Evolutionary conservation across 805 yeast genomes (phyloP), one percentile per base, ranked within the genome.

Genomic region (Saccharomycopsis vini): DNA sequence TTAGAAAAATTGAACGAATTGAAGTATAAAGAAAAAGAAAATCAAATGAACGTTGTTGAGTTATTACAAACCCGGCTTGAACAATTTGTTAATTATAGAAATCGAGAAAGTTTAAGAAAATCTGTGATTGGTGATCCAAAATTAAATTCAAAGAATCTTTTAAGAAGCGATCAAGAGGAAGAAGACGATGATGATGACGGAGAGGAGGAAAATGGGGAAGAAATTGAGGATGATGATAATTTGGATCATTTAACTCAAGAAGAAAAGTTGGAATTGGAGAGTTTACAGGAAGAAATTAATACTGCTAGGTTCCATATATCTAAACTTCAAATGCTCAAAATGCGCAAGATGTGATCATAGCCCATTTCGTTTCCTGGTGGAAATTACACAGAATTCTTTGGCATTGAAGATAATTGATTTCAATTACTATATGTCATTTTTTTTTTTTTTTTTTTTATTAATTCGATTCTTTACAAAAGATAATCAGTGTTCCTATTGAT

Each of bases 21-120:
- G 36, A 48, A 48, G n/a, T 5, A 13, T 3, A 39, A 40, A 15
- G 49, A 45, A 34, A 50, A 42, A 22, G 53, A 46, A 32, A 55
- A 35, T 7, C 28, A 39, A 21, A 36, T 42, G 35, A 37, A 35
- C 24, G 21, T 26, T 16, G 47, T 48, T 6, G 51, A 48, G 21
- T 26, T 48, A 18, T 29, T 42, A 7, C 50, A 48, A 22, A 39
- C 39, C 26, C 30, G 46, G 15, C 40, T 48, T n/a, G 44, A 48
- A 16, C 45, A 45, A 16, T 42, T 48, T 39, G 50, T 46, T 12
- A 39, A 37, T 16, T 30, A 45, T 26, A 39, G 35, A 15, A 34
- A 40, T 5, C 19, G 36, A 9, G 23, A 36, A 15, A 36, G 39
- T 15, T 13, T 5, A 12, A 5, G 7, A 5, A 36, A 21, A 6